Evolutionary conservation across 345 rosid genomes (phyloP), one percentile per base, ranked within the genome.

Genomic region (Tarenaya hassleriana): DNA sequence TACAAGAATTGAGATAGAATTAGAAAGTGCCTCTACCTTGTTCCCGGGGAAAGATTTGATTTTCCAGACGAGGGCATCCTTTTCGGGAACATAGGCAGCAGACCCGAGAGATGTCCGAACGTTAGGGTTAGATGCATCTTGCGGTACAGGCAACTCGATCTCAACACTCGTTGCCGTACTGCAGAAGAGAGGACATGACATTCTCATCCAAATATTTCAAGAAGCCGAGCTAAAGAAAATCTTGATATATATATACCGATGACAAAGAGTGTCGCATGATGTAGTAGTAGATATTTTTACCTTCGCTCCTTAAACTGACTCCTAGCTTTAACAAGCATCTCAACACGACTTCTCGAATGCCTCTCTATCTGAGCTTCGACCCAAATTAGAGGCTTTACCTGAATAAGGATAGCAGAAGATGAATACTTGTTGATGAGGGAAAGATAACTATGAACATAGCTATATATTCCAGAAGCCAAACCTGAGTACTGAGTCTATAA

Each of bases 21-120:
- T 41, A 41, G 33, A 13, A 16, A 14, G 34, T 12, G 12, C 6
- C 40, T 31, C 29, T 71, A 91, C 98, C 95, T 86, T 84, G 61
- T 83, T 84, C 58, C 95, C 84, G 29, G 90, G 83, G 73, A 82
- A 82, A 33, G 89, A 82, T 71, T 73, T 80, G 57, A 79, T 85
- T 74, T 81, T 84, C 94, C 94, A 84, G 55, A 79, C 39, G 4
- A 85, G 62, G 9, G 90, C 82, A 60, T 82, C 94, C 49, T 62
- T 73, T 76, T 82, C 95, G 29, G 95, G 90, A 6, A 78, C 83
- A 65, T 82, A 87, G 16, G 95, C 29, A 1, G 98, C 96, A 59
- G 95, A 87, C 16, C 98, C 98, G 81, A 91, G 82, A 41, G 92
- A 84, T 45, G 98, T 91, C 56, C 96, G 77, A 18, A 87, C 69